Evolutionary conservation across 441 rosid genomes (phyloP).

Genomic region (Rhodomyrtus psidioides): DNA sequence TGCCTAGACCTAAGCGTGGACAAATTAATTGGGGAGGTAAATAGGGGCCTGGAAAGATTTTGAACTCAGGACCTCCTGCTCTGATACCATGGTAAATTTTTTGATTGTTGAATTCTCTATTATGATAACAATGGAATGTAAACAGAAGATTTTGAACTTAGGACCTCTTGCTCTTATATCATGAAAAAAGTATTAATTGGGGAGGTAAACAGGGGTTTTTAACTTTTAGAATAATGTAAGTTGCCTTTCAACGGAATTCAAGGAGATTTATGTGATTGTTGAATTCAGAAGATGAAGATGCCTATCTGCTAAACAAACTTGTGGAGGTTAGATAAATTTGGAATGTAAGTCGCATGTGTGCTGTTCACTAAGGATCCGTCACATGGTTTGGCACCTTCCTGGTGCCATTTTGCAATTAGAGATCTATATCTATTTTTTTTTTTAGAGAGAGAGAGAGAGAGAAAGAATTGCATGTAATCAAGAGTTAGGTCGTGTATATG

Average conservation of each 20-base stretch:
- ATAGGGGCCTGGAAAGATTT: too few species aligned
- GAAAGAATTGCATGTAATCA: not conserved
- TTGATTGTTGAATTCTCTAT: too few species aligned
- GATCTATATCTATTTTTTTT: not conserved
- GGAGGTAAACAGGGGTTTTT: not conserved
- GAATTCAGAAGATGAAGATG: not conserved
- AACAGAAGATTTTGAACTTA: too few species aligned
- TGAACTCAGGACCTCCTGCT: too few species aligned
- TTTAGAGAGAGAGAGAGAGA: not conserved
- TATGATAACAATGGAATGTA: too few species aligned
- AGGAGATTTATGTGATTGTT: not conserved
- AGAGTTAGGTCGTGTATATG: too few species aligned
- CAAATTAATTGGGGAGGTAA: too few species aligned
- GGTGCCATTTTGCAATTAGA: not conserved
- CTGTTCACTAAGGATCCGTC: not conserved
- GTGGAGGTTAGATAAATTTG: not conserved
- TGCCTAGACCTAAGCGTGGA: too few species aligned
- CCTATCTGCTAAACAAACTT: not conserved
- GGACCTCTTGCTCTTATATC: too few species aligned
- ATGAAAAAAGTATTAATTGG: too few species aligned
- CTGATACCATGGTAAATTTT: too few species aligned
- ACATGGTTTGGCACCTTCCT: not conserved
- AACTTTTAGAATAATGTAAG: not conserved
- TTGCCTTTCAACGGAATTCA: not conserved
- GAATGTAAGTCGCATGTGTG: not conserved